A percentile compares a stretch with the other conserved stretches of the same genome.
These are phyloP conservation scores for Crotalaria pallida DNA, from an alignment of 306 rosid genomes.

Conservation along the genomic window DNA sequence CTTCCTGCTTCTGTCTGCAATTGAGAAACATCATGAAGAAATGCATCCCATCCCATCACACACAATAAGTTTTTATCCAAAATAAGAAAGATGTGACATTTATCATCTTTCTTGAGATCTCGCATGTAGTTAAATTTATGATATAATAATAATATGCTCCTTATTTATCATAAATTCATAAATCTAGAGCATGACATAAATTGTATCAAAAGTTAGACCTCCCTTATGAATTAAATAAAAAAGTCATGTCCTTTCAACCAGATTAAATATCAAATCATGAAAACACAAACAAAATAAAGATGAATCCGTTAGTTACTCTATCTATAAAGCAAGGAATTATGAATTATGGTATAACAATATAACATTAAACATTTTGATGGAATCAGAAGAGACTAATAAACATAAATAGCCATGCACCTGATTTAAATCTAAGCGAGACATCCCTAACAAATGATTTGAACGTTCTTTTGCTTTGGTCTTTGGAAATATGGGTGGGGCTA, in stretches of 20 bases:
- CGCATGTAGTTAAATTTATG: too few relatives aligned
- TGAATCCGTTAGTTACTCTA: too few relatives aligned
- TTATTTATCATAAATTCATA: not conserved
- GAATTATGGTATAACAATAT: too few relatives aligned
- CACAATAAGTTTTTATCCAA: too few relatives aligned
- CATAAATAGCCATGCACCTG: constrained; percentile 11
- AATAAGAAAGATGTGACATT: too few relatives aligned
- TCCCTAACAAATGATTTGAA: constrained; percentile 15
- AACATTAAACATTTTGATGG: too few relatives aligned
- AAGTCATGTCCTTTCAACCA: not conserved
- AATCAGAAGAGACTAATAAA: too few relatives aligned
- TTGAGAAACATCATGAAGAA: not conserved
- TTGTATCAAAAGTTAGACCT: not conserved
- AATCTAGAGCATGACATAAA: not conserved
- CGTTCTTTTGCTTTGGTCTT: not conserved
- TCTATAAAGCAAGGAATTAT: too few relatives aligned
- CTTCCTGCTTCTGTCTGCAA: constrained; percentile 35
- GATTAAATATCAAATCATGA: not conserved
- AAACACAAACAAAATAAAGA: not conserved
- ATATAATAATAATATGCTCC: too few relatives aligned
- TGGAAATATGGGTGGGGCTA: not conserved
- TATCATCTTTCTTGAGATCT: too few relatives aligned
- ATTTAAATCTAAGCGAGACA: constrained; percentile 1
- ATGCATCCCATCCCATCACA: too few relatives aligned
- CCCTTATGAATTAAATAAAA: not conserved